Conservation (phyloP, 1,284 basidiomycete species). For the Waitea zeae region DNA sequence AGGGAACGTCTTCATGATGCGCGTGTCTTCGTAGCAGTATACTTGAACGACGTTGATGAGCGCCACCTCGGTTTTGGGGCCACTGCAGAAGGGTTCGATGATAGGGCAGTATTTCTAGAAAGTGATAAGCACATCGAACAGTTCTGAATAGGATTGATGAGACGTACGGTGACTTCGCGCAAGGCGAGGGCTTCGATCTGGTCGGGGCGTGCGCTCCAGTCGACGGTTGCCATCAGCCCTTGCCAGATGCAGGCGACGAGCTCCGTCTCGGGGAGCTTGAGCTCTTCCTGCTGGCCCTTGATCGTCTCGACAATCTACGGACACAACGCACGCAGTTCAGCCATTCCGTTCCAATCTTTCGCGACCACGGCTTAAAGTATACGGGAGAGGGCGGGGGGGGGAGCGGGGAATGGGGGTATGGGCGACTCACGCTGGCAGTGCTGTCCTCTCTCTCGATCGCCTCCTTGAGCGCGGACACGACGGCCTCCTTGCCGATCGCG, state of each 20-base stretch:
- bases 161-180: slow-evolving; percentile 63
- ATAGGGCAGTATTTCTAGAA: slow-evolving; percentile 66
- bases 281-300: slow-evolving; percentile 49
- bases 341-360: too few relatives aligned
- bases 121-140: slow-evolving; percentile 4
- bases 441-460: slow-evolving; percentile 41
- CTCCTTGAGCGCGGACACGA: slow-evolving; percentile 1
- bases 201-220: slow-evolving; percentile 78
- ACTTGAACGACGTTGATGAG: slow-evolving; percentile 89
- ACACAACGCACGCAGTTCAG: too few relatives aligned
- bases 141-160: slow-evolving; percentile 1
- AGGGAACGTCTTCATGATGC: slow-evolving; percentile 85
- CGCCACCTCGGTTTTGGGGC: slow-evolving; percentile 79
- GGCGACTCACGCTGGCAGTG: too few relatives aligned
- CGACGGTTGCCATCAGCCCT: slow-evolving; percentile 73
- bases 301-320: slow-evolving; percentile 61
- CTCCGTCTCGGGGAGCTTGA: slow-evolving; percentile 66
- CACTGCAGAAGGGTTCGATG: slow-evolving; percentile 76
- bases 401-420: too few relatives aligned
- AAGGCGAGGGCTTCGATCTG: slow-evolving; percentile 77
- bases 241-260: slow-evolving; percentile 83
- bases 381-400: too few relatives aligned
- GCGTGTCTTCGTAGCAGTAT: slow-evolving; percentile 89
- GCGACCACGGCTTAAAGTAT: too few relatives aligned
- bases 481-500: slow-evolving; percentile 25